Evolutionary conservation across 345 rosid species (phyloP).

Genomic region (Clausena lansium): DNA sequence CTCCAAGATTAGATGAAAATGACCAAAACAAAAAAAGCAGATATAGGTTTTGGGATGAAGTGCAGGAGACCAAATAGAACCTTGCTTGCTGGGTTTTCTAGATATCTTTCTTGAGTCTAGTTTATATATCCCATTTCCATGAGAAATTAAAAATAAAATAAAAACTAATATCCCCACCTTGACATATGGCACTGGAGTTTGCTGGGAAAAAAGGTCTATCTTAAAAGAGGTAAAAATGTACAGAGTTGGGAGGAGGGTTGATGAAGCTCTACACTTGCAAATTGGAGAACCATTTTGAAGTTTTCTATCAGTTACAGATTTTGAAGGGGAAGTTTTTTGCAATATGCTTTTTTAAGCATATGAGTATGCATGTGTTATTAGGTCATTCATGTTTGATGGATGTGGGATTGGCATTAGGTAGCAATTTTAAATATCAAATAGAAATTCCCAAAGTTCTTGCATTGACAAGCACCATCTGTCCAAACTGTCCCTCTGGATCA

Average conservation of each 20-base stretch:
- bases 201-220: neutral
- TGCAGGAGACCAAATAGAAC: neutral
- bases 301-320: neutral
- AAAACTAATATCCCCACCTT: neutral
- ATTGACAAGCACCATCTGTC: neutral
- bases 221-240: neutral
- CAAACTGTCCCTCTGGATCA: conserved; percentile 1
- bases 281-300: neutral
- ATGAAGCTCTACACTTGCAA: neutral
- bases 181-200: neutral
- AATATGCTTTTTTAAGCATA: neutral
- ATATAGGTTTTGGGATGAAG: neutral
- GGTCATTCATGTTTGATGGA: neutral
- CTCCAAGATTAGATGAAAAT: neutral
- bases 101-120: neutral
- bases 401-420: neutral
- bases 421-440: neutral
- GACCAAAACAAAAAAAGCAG: conserved; percentile 4
- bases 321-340: neutral
- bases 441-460: neutral
- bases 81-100: neutral
- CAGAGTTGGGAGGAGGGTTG: neutral
- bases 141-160: neutral
- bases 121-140: neutral
- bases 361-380: neutral